phyloP scores from a whole-genome alignment of 176 grass and related monocot species.

The Neostapfia colusana region DNA sequence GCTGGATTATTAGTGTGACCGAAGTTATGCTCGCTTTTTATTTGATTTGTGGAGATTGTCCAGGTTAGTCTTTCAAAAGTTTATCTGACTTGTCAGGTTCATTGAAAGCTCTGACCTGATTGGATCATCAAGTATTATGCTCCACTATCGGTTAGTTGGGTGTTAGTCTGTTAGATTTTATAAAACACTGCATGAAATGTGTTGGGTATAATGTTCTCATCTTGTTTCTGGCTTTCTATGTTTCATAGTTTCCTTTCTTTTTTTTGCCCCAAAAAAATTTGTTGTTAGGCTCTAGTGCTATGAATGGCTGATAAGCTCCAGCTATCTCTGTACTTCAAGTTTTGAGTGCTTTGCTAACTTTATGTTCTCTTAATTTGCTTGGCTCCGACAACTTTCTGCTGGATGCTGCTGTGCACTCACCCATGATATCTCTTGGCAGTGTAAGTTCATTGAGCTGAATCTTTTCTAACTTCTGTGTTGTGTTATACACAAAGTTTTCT shows the following conservation, averaged over 20 bases:
- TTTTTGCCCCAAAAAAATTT: not conserved
- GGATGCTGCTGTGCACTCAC: constrained; percentile 22
- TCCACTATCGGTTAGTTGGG: not conserved
- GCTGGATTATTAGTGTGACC: not conserved
- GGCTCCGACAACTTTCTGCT: constrained; percentile 16
- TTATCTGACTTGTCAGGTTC: not conserved
- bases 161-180: not conserved
- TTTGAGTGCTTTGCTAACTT: constrained; percentile 6
- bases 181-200: not conserved
- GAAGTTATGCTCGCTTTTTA: not conserved
- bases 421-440: constrained; percentile 24
- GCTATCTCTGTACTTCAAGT: not conserved
- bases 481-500: not conserved
- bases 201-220: no score
- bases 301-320: no score
- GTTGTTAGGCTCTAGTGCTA: not conserved
- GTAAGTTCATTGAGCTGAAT: constrained; percentile 27
- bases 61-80: not conserved
- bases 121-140: not conserved
- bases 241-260: not conserved
- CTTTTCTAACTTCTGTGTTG: constrained; percentile 12
- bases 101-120: not conserved
- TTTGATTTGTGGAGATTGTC: not conserved
- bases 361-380: constrained; percentile 6
- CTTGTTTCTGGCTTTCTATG: not conserved